Evolutionary conservation across 2,329 filamentous ascomycete species (phyloP).

Genomic region (Ascocoryne sarcoides): DNA sequence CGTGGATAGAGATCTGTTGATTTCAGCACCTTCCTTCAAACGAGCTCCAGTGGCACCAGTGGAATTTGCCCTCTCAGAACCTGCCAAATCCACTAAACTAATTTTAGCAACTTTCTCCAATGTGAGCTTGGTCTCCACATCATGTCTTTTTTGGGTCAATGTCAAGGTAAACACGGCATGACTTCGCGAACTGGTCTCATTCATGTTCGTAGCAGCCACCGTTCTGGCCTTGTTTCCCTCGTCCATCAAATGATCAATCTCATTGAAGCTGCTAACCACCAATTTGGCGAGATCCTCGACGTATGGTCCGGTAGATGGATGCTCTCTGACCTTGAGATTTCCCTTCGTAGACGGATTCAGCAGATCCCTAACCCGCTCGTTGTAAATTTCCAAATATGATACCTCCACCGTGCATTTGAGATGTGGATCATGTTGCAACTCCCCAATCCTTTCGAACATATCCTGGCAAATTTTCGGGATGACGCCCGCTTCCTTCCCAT

Average conservation of each 20-base stretch:
- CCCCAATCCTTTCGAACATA: conserved; percentile 84
- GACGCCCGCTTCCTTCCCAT: conserved; percentile 89
- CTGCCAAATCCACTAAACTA: conserved; percentile 92
- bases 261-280: conserved; percentile 83
- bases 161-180: conserved; percentile 97
- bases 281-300: conserved; percentile 96
- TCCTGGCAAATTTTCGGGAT: conserved; percentile 96
- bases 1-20: conserved; percentile 93
- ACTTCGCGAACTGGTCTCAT: conserved; percentile 96
- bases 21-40: conserved; percentile 95
- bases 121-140: conserved; percentile 90
- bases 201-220: conserved; percentile 98
- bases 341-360: conserved; percentile 93
- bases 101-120: conserved; percentile 98
- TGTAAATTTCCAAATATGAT: conserved; percentile 98
- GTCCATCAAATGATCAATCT: conserved; percentile 98
- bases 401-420: conserved; percentile 91
- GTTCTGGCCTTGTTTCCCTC: conserved; percentile 98
- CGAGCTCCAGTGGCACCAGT: conserved; percentile 93
- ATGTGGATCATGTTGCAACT: conserved; percentile 62
- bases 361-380: conserved; percentile 91
- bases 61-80: conserved; percentile 93
- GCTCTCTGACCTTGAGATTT: conserved; percentile 93
- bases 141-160: conserved; percentile 85
- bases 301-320: conserved; percentile 94